Evolutionary conservation across 805 yeast genomes (phyloP), one percentile per base, ranked within the genome.

Genomic region (Pichia eremophila): DNA sequence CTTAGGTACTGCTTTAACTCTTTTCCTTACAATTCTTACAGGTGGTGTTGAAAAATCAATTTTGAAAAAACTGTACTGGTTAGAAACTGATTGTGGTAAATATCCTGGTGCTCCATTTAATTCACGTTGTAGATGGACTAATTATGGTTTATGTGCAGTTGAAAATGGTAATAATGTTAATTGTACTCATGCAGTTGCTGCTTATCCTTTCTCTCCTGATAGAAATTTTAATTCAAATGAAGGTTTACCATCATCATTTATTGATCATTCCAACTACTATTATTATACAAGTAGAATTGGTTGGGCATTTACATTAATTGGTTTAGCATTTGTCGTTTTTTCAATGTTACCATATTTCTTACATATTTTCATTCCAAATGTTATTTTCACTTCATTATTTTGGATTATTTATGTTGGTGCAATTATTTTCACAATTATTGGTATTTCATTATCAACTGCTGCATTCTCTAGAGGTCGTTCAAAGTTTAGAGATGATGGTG

Each of bases 151-250:
- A 44, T 75, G 81, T 57, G 61, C 57, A 37, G 59, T 57, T 11
- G 62, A 69, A 49, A 72, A 74, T 52, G 75, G 77, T 47, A 9
- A 43, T 2, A 72, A 79, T 64, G 41, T 55, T 29, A 60, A 71
- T 54, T 88, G 88, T 67, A 63, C 78, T 40, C 49, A 64, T 19
- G 74, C 74, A 58, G 61, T 64, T 41, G 84, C 96, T 18, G 97
- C 86, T n/a, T 81, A 73, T 66, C 88, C 96, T 40, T 79, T 89
- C 61, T 85, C 95, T 27, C 96, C 96, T 29, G 75, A 65, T 42
- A 79, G 78, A 57, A 86, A 87, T 69, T 88, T 88, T 57, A 71
- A 81, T 45, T 58, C 68, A 39, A 44, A 32, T 10, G 50, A 52
- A 8, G 73, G 71, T 44, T 73, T 83, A 44, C 95, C 95, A 27